Evolutionary conservation across 1,284 basidiomycete species (phyloP).

Genomic region (Rhodotorula sp.): DNA sequence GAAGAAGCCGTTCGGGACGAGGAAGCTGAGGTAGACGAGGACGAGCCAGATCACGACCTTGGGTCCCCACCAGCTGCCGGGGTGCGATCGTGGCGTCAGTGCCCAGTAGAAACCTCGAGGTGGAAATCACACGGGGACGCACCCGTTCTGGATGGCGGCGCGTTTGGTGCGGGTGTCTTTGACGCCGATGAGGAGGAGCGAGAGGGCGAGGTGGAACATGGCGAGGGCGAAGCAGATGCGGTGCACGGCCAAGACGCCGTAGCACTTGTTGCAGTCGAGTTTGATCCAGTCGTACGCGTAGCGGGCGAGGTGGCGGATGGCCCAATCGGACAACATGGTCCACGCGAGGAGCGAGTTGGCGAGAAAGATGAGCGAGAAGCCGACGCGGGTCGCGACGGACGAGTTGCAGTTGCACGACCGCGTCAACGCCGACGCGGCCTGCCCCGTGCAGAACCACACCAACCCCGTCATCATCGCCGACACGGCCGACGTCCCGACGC

Average conservation of each 20-base stretch:
- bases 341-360: slow-evolving; percentile 96
- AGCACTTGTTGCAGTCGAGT: slow-evolving; percentile 95
- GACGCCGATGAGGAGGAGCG: slow-evolving; percentile 76
- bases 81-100: too few species aligned
- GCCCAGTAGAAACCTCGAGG: too few species aligned
- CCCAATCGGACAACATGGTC: slow-evolving; percentile 87
- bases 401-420: slow-evolving; percentile 99
- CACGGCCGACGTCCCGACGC: slow-evolving; percentile 65
- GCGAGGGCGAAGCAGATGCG: slow-evolving; percentile 93
- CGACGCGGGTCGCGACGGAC: slow-evolving; percentile 94
- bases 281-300: slow-evolving; percentile 96
- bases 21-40: slow-evolving; percentile 76
- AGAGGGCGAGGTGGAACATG: slow-evolving; percentile 82
- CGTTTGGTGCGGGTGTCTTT: slow-evolving; percentile 85
- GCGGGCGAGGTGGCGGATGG: slow-evolving; percentile 83
- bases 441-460: slow-evolving; percentile 48
- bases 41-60: slow-evolving; percentile 84
- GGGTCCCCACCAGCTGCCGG: slow-evolving; percentile 90
- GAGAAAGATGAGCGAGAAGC: slow-evolving; percentile 93
- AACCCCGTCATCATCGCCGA: slow-evolving; percentile 48
- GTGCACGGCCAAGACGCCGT: slow-evolving; percentile 96
- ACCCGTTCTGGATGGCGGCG: slow-evolving; percentile 91
- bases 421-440: slow-evolving; percentile 75
- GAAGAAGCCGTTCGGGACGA: slow-evolving; percentile 91
- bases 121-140: background rate